Conservation (phyloP, 345 rosid genomes). For the Linum trigynum region DNA sequence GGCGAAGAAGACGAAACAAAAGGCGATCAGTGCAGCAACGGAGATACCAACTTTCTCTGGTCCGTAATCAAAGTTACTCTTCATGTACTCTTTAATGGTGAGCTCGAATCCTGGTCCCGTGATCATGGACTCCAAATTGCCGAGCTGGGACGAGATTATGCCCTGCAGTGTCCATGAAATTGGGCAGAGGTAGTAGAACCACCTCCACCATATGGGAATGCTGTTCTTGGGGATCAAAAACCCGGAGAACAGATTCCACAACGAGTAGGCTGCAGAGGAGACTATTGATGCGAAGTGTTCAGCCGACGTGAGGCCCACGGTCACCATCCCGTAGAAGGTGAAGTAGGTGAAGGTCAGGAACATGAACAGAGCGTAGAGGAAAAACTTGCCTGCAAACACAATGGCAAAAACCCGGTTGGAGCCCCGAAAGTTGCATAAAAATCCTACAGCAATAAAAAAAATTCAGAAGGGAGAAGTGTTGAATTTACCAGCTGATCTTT, state of each 20-base stretch:
- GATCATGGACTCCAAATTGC: conserved; percentile 10
- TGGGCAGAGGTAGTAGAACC: conserved; percentile 27
- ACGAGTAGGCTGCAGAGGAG: conserved; percentile 14
- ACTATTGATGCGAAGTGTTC: conserved; percentile 6
- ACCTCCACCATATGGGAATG: conserved; percentile 32
- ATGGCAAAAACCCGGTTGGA: conserved; percentile 8
- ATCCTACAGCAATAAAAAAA: background rate
- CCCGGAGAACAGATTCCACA: conserved; percentile 24
- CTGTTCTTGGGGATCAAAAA: conserved; percentile 23
- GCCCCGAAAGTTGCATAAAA: conserved; percentile 2
- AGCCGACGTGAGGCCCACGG: conserved; percentile 16
- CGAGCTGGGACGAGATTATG: conserved; percentile 17
- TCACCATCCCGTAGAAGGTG: conserved; percentile 22
- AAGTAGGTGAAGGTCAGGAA: conserved; percentile 21
- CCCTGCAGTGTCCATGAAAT: conserved; percentile 30
- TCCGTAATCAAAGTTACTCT: conserved; percentile 23
- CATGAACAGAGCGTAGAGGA: conserved; percentile 17
- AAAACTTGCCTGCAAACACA: conserved; percentile 18
- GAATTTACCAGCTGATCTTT: conserved; percentile 15
- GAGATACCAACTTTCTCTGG: conserved; percentile 15
- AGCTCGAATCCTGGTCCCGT: conserved; percentile 10
- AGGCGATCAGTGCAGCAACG: conserved; percentile 17
- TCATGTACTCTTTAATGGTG: conserved; percentile 10
- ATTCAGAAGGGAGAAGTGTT: background rate
- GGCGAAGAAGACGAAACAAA: conserved; percentile 18